Conservation (phyloP, 164 flowering plant genomes). For the Nymphaea thermarum region DNA sequence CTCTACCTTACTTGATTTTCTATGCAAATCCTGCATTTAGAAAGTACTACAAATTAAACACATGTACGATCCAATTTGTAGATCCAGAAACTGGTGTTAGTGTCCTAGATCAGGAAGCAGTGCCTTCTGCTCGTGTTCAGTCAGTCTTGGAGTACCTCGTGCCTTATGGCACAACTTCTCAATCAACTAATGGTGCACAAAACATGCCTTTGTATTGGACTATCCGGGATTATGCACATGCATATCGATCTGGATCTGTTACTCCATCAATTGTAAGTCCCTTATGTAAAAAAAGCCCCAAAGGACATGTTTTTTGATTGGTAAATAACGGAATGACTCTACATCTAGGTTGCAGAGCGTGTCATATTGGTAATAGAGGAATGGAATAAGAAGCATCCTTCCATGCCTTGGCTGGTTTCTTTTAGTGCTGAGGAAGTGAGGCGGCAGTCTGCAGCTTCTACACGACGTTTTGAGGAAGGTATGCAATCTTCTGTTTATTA, state of each 20-base stretch:
- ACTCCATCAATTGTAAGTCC: constrained; percentile 68
- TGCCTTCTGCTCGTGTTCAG: constrained; percentile 53
- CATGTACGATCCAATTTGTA: constrained; percentile 8
- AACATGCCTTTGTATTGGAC: constrained; percentile 67
- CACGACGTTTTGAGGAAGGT: constrained; percentile 87
- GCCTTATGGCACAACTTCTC: constrained; percentile 44
- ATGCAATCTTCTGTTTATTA: constrained; percentile 5
- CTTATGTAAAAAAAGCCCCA: too few species aligned
- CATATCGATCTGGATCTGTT: constrained; percentile 50
- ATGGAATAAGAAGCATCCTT: constrained; percentile 41
- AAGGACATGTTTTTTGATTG: not conserved
- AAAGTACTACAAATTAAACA: too few species aligned
- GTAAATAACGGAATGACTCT: not conserved
- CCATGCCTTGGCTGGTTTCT: constrained; percentile 53
- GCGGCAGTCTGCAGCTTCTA: constrained; percentile 91
- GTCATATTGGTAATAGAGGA: constrained; percentile 61
- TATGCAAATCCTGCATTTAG: too few species aligned
- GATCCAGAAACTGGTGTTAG: constrained; percentile 53
- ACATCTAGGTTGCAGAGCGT: constrained; percentile 67
- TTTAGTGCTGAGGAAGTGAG: constrained; percentile 60
- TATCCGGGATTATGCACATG: constrained; percentile 86
- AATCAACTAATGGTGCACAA: constrained; percentile 22
- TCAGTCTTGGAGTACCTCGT: constrained; percentile 67
- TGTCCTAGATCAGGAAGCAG: constrained; percentile 45
- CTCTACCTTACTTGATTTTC: too few species aligned